phyloP scores from a whole-genome alignment of 768 basidiomycete genomes.

The Rhodotorula sphaerocarpa region DNA sequence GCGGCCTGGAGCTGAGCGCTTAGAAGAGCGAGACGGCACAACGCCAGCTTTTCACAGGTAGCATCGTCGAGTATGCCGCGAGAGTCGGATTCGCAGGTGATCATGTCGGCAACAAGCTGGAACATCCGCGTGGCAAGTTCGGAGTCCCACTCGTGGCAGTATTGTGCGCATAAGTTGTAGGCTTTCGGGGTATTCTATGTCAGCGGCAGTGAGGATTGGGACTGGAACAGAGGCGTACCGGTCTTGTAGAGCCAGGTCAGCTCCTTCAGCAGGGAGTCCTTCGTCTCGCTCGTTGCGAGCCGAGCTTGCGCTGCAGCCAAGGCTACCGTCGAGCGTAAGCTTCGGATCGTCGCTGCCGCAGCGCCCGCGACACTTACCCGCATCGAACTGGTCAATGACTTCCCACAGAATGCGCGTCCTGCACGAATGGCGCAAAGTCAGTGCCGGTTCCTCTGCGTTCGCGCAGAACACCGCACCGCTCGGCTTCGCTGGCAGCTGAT shows the following conservation, averaged over 20 bases:
- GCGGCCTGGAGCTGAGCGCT: not conserved
- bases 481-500: not conserved
- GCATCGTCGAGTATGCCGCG: not conserved
- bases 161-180: conserved; percentile 10
- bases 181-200: not conserved
- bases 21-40: not conserved
- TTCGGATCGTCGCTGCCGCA: not conserved
- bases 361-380: not conserved
- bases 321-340: not conserved
- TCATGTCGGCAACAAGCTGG: not conserved
- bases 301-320: not conserved
- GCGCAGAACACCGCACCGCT: not conserved
- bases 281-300: not conserved
- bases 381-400: not conserved
- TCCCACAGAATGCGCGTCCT: too few relatives aligned
- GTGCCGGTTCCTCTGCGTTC: not conserved
- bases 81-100: not conserved
- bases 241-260: conserved; percentile 13
- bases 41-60: not conserved
- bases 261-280: not conserved
- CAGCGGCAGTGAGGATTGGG: too few relatives aligned
- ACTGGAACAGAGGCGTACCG: not conserved
- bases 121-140: not conserved
- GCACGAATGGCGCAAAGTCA: not conserved
- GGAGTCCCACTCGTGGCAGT: not conserved